These are phyloP conservation scores for Cytospora paraplurivora DNA, from an alignment of 2,329 filamentous ascomycete species.

Conservation along the genomic window DNA sequence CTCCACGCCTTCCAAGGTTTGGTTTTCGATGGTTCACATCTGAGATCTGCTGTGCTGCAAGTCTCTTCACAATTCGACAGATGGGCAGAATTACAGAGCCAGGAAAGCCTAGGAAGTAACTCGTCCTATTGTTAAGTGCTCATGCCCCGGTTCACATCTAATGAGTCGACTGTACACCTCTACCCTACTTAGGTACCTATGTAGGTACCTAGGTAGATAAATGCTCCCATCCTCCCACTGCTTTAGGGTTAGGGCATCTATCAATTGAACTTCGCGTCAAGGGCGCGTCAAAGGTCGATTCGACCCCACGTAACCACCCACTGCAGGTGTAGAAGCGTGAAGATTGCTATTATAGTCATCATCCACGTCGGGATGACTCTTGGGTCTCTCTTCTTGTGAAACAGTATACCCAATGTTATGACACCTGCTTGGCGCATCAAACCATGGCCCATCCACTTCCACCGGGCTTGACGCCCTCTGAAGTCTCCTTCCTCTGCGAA, in stretches of 20 bases:
- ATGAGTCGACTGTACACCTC: too few relatives aligned
- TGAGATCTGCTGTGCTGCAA: too few relatives aligned
- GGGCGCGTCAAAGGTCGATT: constrained; percentile 14
- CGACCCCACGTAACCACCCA: background rate
- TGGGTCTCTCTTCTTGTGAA: background rate
- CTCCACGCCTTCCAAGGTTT: too few relatives aligned
- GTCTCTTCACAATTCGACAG: too few relatives aligned
- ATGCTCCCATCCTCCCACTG: background rate
- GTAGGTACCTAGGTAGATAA: too few relatives aligned
- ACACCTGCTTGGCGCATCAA: constrained; percentile 9
- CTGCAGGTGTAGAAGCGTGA: background rate
- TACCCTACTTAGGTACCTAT: too few relatives aligned
- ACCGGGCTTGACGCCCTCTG: constrained; percentile 71
- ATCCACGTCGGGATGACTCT: background rate
- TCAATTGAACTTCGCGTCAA: background rate
- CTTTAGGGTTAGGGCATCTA: background rate
- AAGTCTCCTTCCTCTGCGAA: constrained; percentile 93
- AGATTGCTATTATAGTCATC: background rate
- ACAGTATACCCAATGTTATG: constrained; percentile 23
- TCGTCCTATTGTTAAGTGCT: too few relatives aligned
- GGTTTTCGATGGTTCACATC: too few relatives aligned
- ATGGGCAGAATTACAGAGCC: too few relatives aligned
- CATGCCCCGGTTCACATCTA: too few relatives aligned
- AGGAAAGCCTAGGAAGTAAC: too few relatives aligned
- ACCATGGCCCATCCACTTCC: constrained; percentile 55